These are phyloP conservation scores for Moniliophthora roreri DNA, from an alignment of 1,284 basidiomycete genomes.

Conservation along the genomic window DNA sequence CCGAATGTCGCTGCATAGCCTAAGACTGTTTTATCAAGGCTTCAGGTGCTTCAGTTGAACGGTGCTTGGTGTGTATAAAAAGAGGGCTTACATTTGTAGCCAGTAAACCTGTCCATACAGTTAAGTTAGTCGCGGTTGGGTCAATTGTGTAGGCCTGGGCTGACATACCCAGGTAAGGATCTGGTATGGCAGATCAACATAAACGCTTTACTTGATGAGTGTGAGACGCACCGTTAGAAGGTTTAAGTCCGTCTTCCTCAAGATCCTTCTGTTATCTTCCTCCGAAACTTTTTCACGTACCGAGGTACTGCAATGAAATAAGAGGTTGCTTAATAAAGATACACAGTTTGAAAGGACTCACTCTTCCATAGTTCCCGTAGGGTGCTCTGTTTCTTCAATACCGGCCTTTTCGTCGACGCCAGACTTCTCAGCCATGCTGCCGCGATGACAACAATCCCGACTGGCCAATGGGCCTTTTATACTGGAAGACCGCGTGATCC, in stretches of 20 bases:
- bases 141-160: background rate
- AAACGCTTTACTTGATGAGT: background rate
- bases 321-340: too few relatives aligned
- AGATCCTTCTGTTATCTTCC: conserved; percentile 15
- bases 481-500: too few relatives aligned
- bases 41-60: background rate
- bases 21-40: conserved; percentile 16
- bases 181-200: background rate
- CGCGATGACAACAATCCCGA: too few relatives aligned
- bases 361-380: too few relatives aligned
- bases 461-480: too few relatives aligned
- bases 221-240: conserved; percentile 9
- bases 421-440: too few relatives aligned
- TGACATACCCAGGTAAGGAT: background rate
- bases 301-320: too few relatives aligned
- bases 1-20: conserved; percentile 17
- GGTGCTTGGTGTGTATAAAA: background rate
- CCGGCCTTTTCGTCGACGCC: too few relatives aligned
- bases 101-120: conserved; percentile 9
- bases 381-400: too few relatives aligned
- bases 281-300: conserved; percentile 12
- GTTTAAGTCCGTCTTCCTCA: conserved; percentile 14
- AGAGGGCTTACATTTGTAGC: conserved; percentile 14
- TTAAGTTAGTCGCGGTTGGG: background rate
- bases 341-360: too few relatives aligned